Evolutionary conservation across 2,329 filamentous ascomycete genomes (phyloP), one percentile per base, ranked within the genome.

Genomic region (Rosellinia necatrix): DNA sequence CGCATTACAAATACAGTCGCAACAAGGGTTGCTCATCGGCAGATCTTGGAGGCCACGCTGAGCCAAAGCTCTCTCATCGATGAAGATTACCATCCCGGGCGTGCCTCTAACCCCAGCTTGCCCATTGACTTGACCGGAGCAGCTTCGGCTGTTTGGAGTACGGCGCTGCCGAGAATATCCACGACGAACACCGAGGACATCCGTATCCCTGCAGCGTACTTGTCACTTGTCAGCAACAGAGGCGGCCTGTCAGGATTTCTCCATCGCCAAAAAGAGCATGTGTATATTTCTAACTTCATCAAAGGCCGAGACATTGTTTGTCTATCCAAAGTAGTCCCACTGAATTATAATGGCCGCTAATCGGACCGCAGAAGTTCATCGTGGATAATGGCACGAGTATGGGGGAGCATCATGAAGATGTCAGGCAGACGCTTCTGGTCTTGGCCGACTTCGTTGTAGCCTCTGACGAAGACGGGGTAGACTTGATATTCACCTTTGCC

Each of bases 371-470:
- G 59, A 59, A 52, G 27, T 62, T 62, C 30, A 43, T 62, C 19
- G 47, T 62, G 6, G 59, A 62, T 30, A 62, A 62, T 15, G 56
- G 56, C 32, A 43, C 43, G 5, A 56, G 32, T 3, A 62, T 62
- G 59, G 8, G 1, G 4, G 32, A 22, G 17, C 35, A 46, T 21
- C 57, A 49, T 49, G 46, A 58, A 3, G 15, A 19, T 24, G 53
- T 51, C 48, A 30, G 51, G 6, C 22, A 19, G 6, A 49, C 49
- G 12, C 42, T 62, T 12, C 53, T 59, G 25, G 52, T 49, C 7
- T 13, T 62, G 13, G 59, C 48, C 5, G 38, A 37, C 4, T 57
- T 50, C 13, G 43, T 59, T 19, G 54, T 30, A 10, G 22, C 4
- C n/a, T 49, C 51, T 13, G 59, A 59, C 15, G 43, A 57, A 8